Conservation (phyloP, 495 filamentous ascomycete species). For the Penicillium maclennaniae region DNA sequence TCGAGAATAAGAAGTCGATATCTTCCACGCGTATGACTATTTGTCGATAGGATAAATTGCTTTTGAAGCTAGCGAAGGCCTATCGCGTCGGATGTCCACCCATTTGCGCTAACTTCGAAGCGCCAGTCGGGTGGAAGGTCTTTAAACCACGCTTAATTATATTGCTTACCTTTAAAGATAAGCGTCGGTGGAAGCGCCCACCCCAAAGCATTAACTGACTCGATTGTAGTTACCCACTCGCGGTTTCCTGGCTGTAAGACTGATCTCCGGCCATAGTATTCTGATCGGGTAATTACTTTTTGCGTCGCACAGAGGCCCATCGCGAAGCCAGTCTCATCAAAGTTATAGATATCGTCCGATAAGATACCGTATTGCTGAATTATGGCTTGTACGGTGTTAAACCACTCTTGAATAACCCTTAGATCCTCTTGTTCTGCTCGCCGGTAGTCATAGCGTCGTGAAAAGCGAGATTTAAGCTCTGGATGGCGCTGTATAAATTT, state of each 20-base stretch:
- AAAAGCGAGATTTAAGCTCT: no score
- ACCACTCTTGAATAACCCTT: no score
- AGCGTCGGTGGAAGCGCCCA: slow-evolving; percentile 24
- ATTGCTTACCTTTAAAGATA: slow-evolving; percentile 27
- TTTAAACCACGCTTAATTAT: slow-evolving; percentile 23
- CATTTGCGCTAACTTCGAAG: slow-evolving; percentile 25
- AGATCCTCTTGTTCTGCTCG: no score
- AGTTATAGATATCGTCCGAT: slow-evolving; percentile 39
- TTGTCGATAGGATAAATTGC: slow-evolving; percentile 17
- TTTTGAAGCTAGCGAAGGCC: no score
- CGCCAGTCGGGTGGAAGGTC: slow-evolving; percentile 24
- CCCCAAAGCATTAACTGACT: slow-evolving; percentile 24
- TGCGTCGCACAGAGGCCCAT: slow-evolving; percentile 31
- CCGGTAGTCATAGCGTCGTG: no score
- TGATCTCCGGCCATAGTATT: slow-evolving; percentile 18
- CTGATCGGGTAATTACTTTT: slow-evolving; percentile 12
- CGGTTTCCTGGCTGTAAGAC: slow-evolving; percentile 23
- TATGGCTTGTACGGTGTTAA: not conserved
- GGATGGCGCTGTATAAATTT: no score
- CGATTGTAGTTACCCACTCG: slow-evolving; percentile 29
- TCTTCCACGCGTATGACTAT: not conserved
- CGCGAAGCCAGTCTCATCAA: slow-evolving; percentile 42
- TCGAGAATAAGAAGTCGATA: slow-evolving; percentile 1
- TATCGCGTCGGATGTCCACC: slow-evolving; percentile 22
- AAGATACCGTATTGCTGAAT: slow-evolving; percentile 1